These are phyloP conservation scores for Fagus crenata DNA, from an alignment of 306 rosid genomes.

Conservation along the genomic window DNA sequence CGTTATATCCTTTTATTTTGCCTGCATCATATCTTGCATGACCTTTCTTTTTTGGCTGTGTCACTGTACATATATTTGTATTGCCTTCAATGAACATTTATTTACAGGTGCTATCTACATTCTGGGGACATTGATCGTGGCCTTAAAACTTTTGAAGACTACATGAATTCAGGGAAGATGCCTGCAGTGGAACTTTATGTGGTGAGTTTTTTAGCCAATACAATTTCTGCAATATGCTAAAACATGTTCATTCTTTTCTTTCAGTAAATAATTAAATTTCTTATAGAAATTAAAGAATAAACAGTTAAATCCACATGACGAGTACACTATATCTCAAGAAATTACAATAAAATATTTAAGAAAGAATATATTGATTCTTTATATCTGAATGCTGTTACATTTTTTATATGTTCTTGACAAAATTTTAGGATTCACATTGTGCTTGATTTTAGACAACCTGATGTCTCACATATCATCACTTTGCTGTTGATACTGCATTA, in stretches of 20 bases:
- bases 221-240: constrained; percentile 13
- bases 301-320: too few species aligned
- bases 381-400: background rate
- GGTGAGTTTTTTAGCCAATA: constrained; percentile 48
- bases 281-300: background rate
- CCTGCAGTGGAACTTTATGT: constrained; percentile 50
- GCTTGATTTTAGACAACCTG: background rate
- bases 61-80: background rate
- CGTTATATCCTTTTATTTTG: background rate
- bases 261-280: background rate
- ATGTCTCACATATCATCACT: background rate
- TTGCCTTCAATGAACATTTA: constrained; percentile 31
- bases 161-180: constrained; percentile 39
- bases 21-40: background rate
- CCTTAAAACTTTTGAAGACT: constrained; percentile 55
- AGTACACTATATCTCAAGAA: too few species aligned
- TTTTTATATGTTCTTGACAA: background rate
- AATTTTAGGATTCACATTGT: background rate
- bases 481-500: constrained; percentile 1
- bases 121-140: constrained; percentile 78
- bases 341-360: too few species aligned
- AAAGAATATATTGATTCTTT: background rate
- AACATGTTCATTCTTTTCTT: constrained; percentile 1
- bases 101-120: constrained; percentile 71
- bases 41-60: background rate